Evolutionary conservation across 306 rosid species (phyloP).

Genomic region (Benincasa hispida): DNA sequence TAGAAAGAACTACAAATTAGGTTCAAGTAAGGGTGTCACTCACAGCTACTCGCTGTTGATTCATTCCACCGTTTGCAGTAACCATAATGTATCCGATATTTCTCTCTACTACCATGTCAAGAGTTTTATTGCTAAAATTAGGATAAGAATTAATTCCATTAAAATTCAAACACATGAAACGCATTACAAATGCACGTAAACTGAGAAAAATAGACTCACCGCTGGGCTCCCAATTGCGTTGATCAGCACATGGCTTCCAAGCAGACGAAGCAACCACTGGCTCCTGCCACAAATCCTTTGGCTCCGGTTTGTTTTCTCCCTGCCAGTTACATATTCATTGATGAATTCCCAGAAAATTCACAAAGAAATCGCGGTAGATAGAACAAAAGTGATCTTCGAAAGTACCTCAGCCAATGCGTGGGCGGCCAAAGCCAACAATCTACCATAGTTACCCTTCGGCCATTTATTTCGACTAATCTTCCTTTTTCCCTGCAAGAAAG

Average conservation of each 20-base stretch:
- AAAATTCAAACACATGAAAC: constrained; percentile 8
- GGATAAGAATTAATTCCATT: not conserved
- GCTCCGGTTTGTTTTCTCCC: constrained; percentile 71
- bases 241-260: constrained; percentile 87
- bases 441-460: constrained; percentile 42
- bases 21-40: constrained; percentile 27
- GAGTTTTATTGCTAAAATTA: constrained; percentile 5
- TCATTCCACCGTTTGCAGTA: constrained; percentile 97
- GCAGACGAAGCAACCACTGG: constrained; percentile 75
- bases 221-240: constrained; percentile 68
- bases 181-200: not conserved
- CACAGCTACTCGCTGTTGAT: constrained; percentile 94
- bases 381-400: not conserved
- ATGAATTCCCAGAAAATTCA: constrained; percentile 20
- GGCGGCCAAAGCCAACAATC: constrained; percentile 83
- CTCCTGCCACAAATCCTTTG: constrained; percentile 94
- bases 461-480: constrained; percentile 40
- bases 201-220: constrained; percentile 23
- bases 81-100: constrained; percentile 73
- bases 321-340: constrained; percentile 3
- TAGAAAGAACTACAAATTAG: not conserved
- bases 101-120: constrained; percentile 38
- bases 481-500: constrained; percentile 42
- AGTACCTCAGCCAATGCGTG: constrained; percentile 95
- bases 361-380: not conserved